Evolutionary conservation across 2,329 filamentous ascomycete genomes (phyloP).

Genomic region (Clarireedia hainanense): DNA sequence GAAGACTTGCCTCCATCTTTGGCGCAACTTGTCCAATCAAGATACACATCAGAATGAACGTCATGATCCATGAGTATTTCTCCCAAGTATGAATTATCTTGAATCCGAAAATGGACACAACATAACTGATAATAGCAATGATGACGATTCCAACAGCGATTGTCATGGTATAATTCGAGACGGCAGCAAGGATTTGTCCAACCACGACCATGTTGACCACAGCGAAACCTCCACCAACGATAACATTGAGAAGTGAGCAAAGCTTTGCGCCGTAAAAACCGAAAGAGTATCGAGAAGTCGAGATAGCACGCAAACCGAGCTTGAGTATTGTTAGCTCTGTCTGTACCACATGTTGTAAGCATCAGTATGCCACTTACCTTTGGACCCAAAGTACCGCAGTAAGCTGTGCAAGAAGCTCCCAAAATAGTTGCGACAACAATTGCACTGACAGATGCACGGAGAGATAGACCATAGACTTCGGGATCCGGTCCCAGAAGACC

Average conservation of each 20-base stretch:
- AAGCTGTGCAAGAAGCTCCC: conserved; percentile 34
- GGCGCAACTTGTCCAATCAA: conserved; percentile 39
- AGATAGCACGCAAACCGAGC: conserved; percentile 35
- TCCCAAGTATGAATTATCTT: conserved; percentile 39
- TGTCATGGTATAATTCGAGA: conserved; percentile 33
- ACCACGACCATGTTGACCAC: conserved; percentile 40
- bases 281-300: conserved; percentile 39
- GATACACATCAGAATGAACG: conserved; percentile 39
- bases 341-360: background rate
- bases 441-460: conserved; percentile 36
- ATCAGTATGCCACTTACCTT: conserved; percentile 23
- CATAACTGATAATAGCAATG: conserved; percentile 23
- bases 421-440: conserved; percentile 35
- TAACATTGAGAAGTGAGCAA: conserved; percentile 38
- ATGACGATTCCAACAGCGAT: conserved; percentile 32
- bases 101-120: conserved; percentile 30
- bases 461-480: conserved; percentile 37
- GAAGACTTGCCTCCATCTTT: conserved; percentile 34
- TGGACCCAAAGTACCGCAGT: conserved; percentile 35
- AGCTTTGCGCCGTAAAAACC: conserved; percentile 43
- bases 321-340: conserved; percentile 6
- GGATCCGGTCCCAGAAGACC: conserved; percentile 36
- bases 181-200: conserved; percentile 29
- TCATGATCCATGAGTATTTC: conserved; percentile 41
- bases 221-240: conserved; percentile 35